Conservation (phyloP, 2,329 filamentous ascomycete species). For the Fusarium nelsonii region DNA sequence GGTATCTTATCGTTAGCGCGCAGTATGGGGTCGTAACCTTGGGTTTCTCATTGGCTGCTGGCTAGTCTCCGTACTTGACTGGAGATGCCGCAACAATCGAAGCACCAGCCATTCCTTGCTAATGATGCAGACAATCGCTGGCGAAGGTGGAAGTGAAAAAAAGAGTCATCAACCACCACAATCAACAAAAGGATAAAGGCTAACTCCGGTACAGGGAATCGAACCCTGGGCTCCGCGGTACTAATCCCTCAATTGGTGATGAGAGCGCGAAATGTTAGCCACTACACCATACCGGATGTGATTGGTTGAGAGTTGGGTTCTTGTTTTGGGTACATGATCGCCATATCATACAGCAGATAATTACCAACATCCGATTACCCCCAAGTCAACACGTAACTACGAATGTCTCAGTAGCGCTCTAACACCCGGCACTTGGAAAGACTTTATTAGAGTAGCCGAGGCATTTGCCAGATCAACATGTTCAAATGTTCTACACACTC, state of each 20-base stretch:
- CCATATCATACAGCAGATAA: too few species aligned
- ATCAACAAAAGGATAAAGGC: fast-evolving
- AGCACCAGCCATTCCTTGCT: background rate
- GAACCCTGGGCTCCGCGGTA: slow-evolving; percentile 12
- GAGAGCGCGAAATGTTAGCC: slow-evolving; percentile 53
- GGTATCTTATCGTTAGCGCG: background rate
- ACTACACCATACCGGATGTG: slow-evolving; percentile 52
- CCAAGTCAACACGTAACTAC: too few species aligned
- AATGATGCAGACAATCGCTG: too few species aligned
- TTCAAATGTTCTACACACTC: too few species aligned
- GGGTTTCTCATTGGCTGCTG: background rate
- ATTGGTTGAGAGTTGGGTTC: fast-evolving
- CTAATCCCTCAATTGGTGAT: slow-evolving; percentile 16
- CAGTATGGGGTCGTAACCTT: background rate
- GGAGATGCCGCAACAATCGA: background rate
- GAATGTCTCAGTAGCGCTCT: too few species aligned
- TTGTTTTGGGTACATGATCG: fast-evolving
- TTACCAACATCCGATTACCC: too few species aligned
- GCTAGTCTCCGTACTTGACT: too few species aligned
- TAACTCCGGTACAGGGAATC: slow-evolving; percentile 8
- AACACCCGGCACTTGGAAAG: too few species aligned
- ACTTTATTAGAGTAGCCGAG: too few species aligned
- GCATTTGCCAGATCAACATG: too few species aligned
- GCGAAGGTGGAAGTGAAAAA: background rate
- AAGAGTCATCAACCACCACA: fast-evolving